These are phyloP conservation scores for Neurospora sp. DNA, from an alignment of 495 filamentous ascomycete species.

Conservation along the genomic window DNA sequence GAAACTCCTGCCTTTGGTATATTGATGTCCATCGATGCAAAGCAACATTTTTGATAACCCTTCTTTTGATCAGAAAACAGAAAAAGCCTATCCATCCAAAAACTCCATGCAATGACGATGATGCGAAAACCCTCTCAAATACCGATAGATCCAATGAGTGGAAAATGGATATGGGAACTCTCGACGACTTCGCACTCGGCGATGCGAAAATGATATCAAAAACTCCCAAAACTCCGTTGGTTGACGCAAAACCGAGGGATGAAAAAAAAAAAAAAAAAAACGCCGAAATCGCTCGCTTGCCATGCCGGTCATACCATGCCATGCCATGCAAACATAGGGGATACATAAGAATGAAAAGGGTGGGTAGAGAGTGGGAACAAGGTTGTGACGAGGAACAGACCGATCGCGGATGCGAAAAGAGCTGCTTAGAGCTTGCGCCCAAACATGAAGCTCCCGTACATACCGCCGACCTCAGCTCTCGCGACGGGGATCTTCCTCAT, in stretches of 20 bases:
- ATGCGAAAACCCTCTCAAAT: not conserved
- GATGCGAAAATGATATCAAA: not conserved
- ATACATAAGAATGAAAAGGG: not conserved
- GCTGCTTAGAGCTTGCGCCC: slow-evolving; percentile 32
- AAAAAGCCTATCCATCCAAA: not conserved
- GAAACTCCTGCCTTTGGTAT: not conserved
- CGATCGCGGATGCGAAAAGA: not conserved
- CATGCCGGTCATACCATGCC: slow-evolving; percentile 2
- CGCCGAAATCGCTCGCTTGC: slow-evolving; percentile 3
- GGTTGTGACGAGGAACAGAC: not conserved
- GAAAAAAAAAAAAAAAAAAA: not conserved
- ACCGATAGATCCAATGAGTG: not conserved
- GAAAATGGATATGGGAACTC: not conserved
- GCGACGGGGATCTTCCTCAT: slow-evolving; percentile 80
- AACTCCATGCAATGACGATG: not conserved
- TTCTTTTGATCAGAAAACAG: not conserved
- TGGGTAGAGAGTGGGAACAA: not conserved
- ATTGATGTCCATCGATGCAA: not conserved
- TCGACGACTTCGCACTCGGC: not conserved
- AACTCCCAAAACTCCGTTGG: not conserved
- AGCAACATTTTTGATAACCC: not conserved
- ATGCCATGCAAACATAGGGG: slow-evolving; percentile 1
- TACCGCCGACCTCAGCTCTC: slow-evolving; percentile 65
- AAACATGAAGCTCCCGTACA: slow-evolving; percentile 86
- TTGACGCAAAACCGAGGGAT: not conserved